Evolutionary conservation across 495 filamentous ascomycete genomes (phyloP).

Genomic region (Tuber umbilicatum): DNA sequence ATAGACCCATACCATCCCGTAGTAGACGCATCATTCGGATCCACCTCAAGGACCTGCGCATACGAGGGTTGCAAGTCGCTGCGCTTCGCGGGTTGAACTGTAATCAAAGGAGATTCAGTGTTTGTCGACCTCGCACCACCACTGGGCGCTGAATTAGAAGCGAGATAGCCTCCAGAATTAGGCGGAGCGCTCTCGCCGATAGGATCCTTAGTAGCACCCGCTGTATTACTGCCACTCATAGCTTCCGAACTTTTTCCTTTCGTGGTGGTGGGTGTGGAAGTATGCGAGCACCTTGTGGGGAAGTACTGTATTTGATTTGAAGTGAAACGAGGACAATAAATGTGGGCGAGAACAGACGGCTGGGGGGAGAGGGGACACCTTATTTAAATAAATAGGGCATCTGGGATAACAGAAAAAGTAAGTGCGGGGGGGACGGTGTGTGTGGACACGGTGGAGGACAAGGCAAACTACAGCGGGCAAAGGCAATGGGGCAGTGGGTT

Average conservation of each 20-base stretch:
- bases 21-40: slow-evolving; percentile 58
- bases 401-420: not conserved
- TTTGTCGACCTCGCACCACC: slow-evolving; percentile 21
- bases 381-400: not conserved
- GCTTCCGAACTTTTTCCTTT: not conserved
- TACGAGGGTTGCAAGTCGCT: slow-evolving; percentile 88
- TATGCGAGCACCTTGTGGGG: not conserved
- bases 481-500: not conserved
- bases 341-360: not conserved
- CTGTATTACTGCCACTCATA: slow-evolving; percentile 21
- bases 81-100: slow-evolving; percentile 70
- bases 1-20: slow-evolving; percentile 89
- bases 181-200: not conserved
- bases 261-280: not conserved
- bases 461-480: not conserved
- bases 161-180: slow-evolving; percentile 18
- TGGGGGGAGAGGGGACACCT: not conserved
- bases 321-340: not conserved
- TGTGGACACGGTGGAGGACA: not conserved
- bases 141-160: slow-evolving; percentile 10
- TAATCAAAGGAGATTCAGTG: slow-evolving; percentile 51
- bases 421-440: not conserved
- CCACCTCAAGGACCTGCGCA: slow-evolving; percentile 64
- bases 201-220: slow-evolving; percentile 9
- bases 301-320: not conserved